Evolutionary conservation across 768 basidiomycete species (phyloP), one percentile per base, ranked within the genome.

Genomic region (Kwoniella heveanensis): DNA sequence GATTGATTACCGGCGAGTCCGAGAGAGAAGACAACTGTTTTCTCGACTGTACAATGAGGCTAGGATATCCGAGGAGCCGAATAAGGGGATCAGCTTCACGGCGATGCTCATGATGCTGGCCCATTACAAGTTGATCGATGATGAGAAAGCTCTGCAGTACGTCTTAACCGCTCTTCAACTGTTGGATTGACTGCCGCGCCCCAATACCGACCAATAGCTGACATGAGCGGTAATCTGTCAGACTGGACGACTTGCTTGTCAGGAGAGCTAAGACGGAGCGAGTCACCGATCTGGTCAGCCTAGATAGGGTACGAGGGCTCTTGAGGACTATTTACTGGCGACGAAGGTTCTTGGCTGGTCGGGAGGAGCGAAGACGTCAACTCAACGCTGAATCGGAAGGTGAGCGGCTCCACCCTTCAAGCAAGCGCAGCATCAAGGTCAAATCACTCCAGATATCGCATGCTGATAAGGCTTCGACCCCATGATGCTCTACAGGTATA

Each of bases 111-210:
- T 90, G 32, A 81, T 97, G 49, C 82, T 98, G 44, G 89, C 91
- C 0, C 95, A 96, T 76, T 88, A 97, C 81, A 93, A 91, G 78
- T 81, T 98, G 55, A 92, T 97, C 66, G 85, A 91, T 54, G 92
- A 96, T 80, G 86, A 86, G 26, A 90, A 92, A 29, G 94, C 94
- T 15, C 81, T 98, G 25, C 85, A 87, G 94, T 95, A 78, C 76
- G 91, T 85, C n/a, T n/a, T n/a, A n/a, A 22, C 6, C n/a, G 6
- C 12, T 15, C 4, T 36, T n/a, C n/a, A n/a, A n/a, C n/a, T 32
- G 32, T 13, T 32, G 32, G 32, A 5, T 32, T 32, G 32, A 32
- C 5, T 32, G 32, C 5, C 32, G n/a, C n/a, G n/a, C n/a, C n/a
- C n/a, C n/a, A n/a, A n/a, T n/a, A n/a, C n/a, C n/a, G n/a, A n/a